Percentiles rank a stretch among this genome's conserved stretches.
Evolutionary conservation across 1,284 basidiomycete species (phyloP).

Genomic region (Ceratorhiza oryzae-sativae): DNA sequence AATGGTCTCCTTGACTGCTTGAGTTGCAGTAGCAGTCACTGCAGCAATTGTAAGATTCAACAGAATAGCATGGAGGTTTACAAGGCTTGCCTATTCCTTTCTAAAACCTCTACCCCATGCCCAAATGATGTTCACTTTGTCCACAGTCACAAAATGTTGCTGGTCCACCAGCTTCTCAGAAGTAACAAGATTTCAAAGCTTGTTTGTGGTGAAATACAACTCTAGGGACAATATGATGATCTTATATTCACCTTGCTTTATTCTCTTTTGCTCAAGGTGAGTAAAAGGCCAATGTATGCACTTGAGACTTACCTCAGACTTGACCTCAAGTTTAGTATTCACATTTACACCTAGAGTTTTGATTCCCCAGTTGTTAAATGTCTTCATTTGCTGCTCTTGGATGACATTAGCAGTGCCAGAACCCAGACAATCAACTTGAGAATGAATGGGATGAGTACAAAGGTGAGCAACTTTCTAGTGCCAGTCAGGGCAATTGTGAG

Average conservation of each 20-base stretch:
- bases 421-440: background rate
- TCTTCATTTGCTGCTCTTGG: background rate
- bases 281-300: background rate
- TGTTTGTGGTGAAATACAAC: background rate
- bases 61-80: background rate
- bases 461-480: slow-evolving; percentile 4
- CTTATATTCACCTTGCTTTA: background rate
- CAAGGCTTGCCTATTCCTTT: background rate
- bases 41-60: background rate
- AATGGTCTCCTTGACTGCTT: background rate
- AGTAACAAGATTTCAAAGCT: background rate
- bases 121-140: slow-evolving; percentile 9
- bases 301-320: background rate
- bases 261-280: background rate
- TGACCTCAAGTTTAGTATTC: background rate
- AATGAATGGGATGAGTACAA: background rate
- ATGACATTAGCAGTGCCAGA: background rate
- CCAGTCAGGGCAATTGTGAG: background rate
- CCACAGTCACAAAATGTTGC: background rate
- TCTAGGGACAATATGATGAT: slow-evolving; percentile 17
- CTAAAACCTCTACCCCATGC: background rate
- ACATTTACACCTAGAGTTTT: background rate
- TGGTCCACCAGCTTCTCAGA: background rate
- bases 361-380: background rate
- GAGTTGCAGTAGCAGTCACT: slow-evolving; percentile 12